Conservation (phyloP, 768 basidiomycete genomes). For the Amanita jacksonii region DNA sequence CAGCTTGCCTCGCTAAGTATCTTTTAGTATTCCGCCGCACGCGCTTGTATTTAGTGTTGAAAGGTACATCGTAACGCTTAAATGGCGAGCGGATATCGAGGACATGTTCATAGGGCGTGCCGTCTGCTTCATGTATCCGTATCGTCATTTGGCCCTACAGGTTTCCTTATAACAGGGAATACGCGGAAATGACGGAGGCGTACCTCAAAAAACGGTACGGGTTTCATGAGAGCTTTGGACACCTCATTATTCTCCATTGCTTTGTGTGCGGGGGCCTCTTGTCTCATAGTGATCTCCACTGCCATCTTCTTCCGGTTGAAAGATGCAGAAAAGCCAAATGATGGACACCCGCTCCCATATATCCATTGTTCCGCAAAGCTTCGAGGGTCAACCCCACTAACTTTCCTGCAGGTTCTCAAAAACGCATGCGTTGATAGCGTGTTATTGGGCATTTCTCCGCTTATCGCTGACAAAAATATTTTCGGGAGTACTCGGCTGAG, state of each 20-base stretch:
- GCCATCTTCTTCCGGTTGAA: slow-evolving; percentile 99
- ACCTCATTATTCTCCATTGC: slow-evolving; percentile 62
- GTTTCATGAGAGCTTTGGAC: slow-evolving; percentile 60
- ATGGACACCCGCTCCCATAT: slow-evolving; percentile 92
- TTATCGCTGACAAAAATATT: slow-evolving; percentile 87
- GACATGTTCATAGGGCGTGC: slow-evolving; percentile 97
- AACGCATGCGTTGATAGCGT: slow-evolving; percentile 85
- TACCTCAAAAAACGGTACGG: slow-evolving; percentile 86
- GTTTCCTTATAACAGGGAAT: background rate
- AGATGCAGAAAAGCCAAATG: slow-evolving; percentile 79
- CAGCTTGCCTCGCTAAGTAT: slow-evolving; percentile 88
- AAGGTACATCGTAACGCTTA: slow-evolving; percentile 96
- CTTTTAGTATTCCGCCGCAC: slow-evolving; percentile 93
- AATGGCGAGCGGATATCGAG: slow-evolving; percentile 79
- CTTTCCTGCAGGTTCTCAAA: slow-evolving; percentile 85
- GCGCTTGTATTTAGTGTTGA: slow-evolving; percentile 97
- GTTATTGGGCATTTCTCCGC: slow-evolving; percentile 81
- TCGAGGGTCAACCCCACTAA: slow-evolving; percentile 83
- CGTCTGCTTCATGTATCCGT: slow-evolving; percentile 97
- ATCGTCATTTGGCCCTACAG: slow-evolving; percentile 94
- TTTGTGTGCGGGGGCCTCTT: slow-evolving; percentile 72
- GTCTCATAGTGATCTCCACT: slow-evolving; percentile 91
- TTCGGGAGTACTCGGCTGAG: slow-evolving; percentile 93
- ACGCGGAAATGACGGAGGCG: slow-evolving; percentile 1
- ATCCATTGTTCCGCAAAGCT: slow-evolving; percentile 99